phyloP scores from a whole-genome alignment of 2,329 filamentous ascomycete species.

The Chaetomiaceae sp. region DNA sequence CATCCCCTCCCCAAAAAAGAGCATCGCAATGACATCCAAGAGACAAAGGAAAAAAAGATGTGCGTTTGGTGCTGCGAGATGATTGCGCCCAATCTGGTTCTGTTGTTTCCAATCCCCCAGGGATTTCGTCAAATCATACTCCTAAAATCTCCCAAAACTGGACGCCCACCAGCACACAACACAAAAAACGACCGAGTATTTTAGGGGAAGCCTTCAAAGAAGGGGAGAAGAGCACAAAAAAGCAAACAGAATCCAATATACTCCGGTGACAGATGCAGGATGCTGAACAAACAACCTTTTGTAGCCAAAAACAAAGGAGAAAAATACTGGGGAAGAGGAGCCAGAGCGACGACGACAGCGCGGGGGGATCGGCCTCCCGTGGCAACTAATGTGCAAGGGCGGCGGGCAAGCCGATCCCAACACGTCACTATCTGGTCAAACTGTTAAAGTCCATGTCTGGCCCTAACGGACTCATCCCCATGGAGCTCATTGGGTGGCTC shows the following conservation, averaged over 20 bases:
- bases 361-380: no score
- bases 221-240: not conserved
- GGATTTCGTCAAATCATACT: constrained; percentile 10
- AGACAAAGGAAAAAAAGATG: constrained; percentile 2
- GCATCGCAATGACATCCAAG: not conserved
- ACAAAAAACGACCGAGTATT: no score
- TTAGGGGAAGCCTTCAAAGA: not conserved
- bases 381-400: no score
- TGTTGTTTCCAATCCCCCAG: constrained; percentile 5
- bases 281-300: constrained; percentile 10
- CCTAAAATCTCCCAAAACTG: not conserved
- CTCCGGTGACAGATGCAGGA: constrained; percentile 10
- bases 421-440: constrained; percentile 30
- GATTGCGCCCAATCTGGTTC: constrained; percentile 8
- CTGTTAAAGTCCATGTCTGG: constrained; percentile 39
- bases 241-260: not conserved
- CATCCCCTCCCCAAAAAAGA: not conserved
- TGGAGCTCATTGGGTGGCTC: constrained; percentile 19
- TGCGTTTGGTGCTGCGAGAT: not conserved
- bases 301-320: constrained; percentile 2
- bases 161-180: no score
- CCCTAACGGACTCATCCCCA: constrained; percentile 28
- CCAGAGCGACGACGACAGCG: no score
- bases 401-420: no score
- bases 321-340: no score